Percentiles rank a stretch among this genome's conserved stretches.
phyloP scores from a whole-genome alignment of 2,329 filamentous ascomycete species.

The Colletotrichum plurivorum region DNA sequence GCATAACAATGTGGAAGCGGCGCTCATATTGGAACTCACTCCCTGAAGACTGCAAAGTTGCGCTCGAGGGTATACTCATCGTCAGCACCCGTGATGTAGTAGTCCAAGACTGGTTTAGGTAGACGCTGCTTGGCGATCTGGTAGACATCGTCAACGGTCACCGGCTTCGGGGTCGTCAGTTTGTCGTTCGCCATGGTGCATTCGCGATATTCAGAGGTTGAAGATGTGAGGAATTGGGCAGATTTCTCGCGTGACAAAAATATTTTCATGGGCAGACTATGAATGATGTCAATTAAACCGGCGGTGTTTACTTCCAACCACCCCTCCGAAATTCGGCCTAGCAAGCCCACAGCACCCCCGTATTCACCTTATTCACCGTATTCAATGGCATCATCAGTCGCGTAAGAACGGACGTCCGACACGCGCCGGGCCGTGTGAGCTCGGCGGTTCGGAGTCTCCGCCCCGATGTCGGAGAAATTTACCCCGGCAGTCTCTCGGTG shows the following conservation, averaged over 20 bases:
- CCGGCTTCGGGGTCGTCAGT: constrained; percentile 5
- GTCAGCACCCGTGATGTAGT: constrained; percentile 45
- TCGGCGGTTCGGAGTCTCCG: constrained; percentile 23
- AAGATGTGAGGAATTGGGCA: not conserved
- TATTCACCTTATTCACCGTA: not conserved
- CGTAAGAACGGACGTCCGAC: constrained; percentile 14
- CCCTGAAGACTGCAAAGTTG: constrained; percentile 40
- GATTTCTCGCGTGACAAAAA: not conserved
- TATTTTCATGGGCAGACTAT: not conserved
- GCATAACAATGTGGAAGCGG: not conserved
- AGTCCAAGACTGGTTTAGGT: constrained; percentile 41
- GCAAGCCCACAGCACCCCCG: not conserved
- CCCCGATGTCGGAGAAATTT: constrained; percentile 21
- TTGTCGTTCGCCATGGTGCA: constrained; percentile 14
- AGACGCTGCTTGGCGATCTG: constrained; percentile 36
- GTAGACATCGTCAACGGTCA: constrained; percentile 39
- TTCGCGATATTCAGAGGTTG: not conserved
- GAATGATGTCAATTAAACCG: not conserved
- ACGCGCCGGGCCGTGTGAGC: constrained; percentile 18
- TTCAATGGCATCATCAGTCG: constrained; percentile 28
- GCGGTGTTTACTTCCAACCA: not conserved
- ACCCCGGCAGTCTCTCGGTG: not conserved
- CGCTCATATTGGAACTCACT: constrained; percentile 27
- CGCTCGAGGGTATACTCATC: constrained; percentile 41
- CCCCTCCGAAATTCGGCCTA: constrained; percentile 22